Evolutionary conservation across 768 basidiomycete genomes (phyloP).

Genomic region (Myochromella boudieri): DNA sequence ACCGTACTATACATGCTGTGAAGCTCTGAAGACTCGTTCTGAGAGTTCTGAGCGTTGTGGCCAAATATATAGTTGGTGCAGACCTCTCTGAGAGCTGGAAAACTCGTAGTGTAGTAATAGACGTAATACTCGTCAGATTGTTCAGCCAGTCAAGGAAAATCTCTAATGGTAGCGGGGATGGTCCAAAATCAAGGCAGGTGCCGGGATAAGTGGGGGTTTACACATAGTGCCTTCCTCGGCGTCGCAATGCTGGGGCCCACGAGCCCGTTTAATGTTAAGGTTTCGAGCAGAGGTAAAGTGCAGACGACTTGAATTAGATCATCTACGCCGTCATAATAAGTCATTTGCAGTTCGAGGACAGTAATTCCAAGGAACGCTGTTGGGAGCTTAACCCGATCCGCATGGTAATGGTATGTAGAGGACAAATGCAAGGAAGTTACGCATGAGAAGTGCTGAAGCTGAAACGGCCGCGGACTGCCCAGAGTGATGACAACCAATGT

Average conservation of each 20-base stretch:
- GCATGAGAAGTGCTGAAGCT: conserved; percentile 10
- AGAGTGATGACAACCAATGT: conserved; percentile 14
- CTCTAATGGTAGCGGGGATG: too few relatives aligned
- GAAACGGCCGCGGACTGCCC: background rate
- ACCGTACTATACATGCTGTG: conserved; percentile 12
- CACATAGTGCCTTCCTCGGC: conserved; percentile 5
- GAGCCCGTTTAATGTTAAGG: conserved; percentile 10
- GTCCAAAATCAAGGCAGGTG: conserved; percentile 7
- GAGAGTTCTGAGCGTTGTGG: conserved; percentile 8
- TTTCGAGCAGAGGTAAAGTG: conserved; percentile 9
- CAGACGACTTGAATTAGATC: conserved; percentile 12
- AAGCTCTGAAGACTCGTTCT: conserved; percentile 10
- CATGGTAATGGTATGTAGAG: background rate
- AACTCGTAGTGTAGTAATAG: conserved; percentile 8
- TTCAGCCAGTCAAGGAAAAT: conserved; percentile 16
- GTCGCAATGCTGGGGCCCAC: conserved; percentile 1
- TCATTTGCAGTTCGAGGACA: conserved; percentile 13
- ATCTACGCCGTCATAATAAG: conserved; percentile 8
- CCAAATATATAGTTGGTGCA: conserved; percentile 4
- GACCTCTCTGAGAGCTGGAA: conserved; percentile 8
- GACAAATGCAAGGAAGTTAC: conserved; percentile 10
- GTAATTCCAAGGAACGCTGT: conserved; percentile 12
- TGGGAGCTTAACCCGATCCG: background rate
- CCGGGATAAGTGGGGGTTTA: conserved; percentile 7
- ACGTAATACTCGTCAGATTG: conserved; percentile 1